These are phyloP conservation scores for Zarea fungicola DNA, from an alignment of 2,329 filamentous ascomycete genomes.

Conservation along the genomic window DNA sequence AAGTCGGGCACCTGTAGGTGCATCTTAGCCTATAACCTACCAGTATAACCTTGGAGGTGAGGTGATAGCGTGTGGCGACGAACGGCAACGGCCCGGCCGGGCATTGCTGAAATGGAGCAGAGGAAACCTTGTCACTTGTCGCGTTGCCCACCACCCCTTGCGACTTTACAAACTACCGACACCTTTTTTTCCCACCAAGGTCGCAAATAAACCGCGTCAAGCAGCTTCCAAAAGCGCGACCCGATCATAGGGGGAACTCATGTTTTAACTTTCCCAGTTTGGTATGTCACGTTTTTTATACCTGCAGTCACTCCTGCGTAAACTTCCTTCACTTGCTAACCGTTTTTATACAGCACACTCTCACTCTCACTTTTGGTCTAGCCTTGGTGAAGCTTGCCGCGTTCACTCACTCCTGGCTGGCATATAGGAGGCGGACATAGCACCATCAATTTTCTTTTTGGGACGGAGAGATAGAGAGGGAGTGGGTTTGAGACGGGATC, in stretches of 20 bases:
- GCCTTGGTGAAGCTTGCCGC: conserved; percentile 2
- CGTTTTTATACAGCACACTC: background rate
- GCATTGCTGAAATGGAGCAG: too few relatives aligned
- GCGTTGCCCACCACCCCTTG: conserved; percentile 7
- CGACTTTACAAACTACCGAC: background rate
- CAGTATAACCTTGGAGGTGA: background rate
- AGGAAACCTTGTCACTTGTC: too few relatives aligned
- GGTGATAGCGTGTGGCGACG: too few relatives aligned
- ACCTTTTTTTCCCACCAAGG: conserved; percentile 2
- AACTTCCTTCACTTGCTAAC: background rate
- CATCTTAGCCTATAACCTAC: too few relatives aligned
- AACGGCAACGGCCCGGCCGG: background rate
- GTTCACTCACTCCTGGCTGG: background rate
- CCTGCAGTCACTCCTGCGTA: background rate
- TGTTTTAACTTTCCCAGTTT: background rate
- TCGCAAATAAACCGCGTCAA: conserved; percentile 8
- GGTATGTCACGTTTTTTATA: conserved; percentile 2
- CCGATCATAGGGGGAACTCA: background rate
- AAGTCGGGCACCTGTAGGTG: background rate
- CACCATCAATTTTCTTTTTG: background rate
- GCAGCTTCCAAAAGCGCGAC: conserved; percentile 5
- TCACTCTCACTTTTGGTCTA: background rate
- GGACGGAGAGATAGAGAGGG: conserved; percentile 1
- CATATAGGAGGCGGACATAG: background rate
- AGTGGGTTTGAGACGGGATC: conserved; percentile 16